phyloP scores from a whole-genome alignment of 1,139 yeast species.

The Petasospora fabianii region DNA sequence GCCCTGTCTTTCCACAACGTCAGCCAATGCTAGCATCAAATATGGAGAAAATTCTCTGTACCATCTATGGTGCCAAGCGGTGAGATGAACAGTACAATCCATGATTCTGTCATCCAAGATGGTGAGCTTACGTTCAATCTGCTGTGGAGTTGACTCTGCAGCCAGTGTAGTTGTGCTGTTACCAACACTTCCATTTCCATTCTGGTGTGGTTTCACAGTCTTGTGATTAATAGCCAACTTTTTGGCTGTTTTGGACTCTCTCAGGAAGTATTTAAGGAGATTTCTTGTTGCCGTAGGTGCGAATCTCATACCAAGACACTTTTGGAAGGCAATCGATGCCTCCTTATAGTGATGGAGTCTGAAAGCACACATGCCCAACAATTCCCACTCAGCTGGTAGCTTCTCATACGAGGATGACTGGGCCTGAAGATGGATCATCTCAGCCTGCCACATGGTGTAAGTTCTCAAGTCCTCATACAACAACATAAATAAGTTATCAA shows the following conservation, averaged over 20 bases:
- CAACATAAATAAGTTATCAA: slow-evolving; percentile 88
- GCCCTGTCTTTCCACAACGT: slow-evolving; percentile 72
- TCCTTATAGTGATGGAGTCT: slow-evolving; percentile 82
- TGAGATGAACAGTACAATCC: slow-evolving; percentile 67
- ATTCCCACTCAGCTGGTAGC: slow-evolving; percentile 90
- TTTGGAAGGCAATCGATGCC: slow-evolving; percentile 77
- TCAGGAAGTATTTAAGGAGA: slow-evolving; percentile 60
- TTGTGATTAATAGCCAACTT: slow-evolving; percentile 7
- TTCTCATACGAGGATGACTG: slow-evolving; percentile 77
- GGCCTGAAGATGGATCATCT: slow-evolving; percentile 77
- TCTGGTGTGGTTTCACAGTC: slow-evolving; percentile 9
- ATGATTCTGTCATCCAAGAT: slow-evolving; percentile 59
- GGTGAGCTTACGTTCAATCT: slow-evolving; percentile 40
- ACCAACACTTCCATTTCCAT: slow-evolving; percentile 1
- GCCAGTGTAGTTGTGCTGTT: slow-evolving; percentile 6
- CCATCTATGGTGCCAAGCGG: slow-evolving; percentile 98
- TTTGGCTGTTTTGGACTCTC: slow-evolving; percentile 24
- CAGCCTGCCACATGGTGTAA: slow-evolving; percentile 94
- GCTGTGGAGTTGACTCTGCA: slow-evolving; percentile 29
- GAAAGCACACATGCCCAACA: slow-evolving; percentile 80
- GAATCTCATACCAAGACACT: slow-evolving; percentile 70
- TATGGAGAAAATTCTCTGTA: slow-evolving; percentile 83
- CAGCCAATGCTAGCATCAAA: slow-evolving; percentile 51
- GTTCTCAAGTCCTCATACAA: slow-evolving; percentile 89
- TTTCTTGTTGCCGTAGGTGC: slow-evolving; percentile 79